Evolutionary conservation across 2,329 filamentous ascomycete species (phyloP).

Genomic region (Aspergillus texensis): DNA sequence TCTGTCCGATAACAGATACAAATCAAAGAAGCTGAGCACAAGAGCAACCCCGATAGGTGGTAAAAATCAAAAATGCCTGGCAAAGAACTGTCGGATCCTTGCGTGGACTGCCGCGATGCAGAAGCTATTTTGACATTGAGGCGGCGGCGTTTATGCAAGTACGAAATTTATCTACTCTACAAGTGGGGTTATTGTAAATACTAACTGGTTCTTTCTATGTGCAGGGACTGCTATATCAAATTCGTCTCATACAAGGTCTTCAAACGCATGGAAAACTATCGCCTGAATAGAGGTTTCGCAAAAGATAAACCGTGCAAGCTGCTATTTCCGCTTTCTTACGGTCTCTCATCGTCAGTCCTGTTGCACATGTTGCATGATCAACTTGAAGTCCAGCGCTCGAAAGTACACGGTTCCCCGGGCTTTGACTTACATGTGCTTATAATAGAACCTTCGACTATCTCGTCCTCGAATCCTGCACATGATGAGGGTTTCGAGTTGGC

Average conservation of each 20-base stretch:
- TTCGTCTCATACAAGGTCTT: conserved; percentile 79
- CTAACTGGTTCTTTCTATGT: conserved; percentile 15
- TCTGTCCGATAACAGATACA: background rate
- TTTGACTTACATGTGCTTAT: conserved; percentile 62
- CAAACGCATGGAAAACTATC: conserved; percentile 73
- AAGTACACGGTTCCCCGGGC: conserved; percentile 61
- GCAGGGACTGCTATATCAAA: conserved; percentile 72
- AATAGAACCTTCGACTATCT: conserved; percentile 45
- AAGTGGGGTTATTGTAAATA: conserved; percentile 6
- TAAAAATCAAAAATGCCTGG: conserved; percentile 30
- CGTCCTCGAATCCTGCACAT: conserved; percentile 22
- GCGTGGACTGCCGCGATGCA: conserved; percentile 59
- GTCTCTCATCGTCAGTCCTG: conserved; percentile 76
- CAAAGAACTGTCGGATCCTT: conserved; percentile 43
- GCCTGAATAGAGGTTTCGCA: conserved; percentile 44
- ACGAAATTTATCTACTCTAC: conserved; percentile 14
- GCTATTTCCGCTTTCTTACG: conserved; percentile 79
- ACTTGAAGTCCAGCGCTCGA: conserved; percentile 65
- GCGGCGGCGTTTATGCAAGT: conserved; percentile 63
- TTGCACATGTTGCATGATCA: conserved; percentile 75
- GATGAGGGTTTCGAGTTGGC: conserved; percentile 48
- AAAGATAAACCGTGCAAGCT: conserved; percentile 57
- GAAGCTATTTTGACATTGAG: conserved; percentile 59
- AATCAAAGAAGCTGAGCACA: background rate
- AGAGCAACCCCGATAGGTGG: background rate